Evolutionary conservation across 1,139 yeast species (phyloP).

Genomic region (Hansenula anomala): DNA sequence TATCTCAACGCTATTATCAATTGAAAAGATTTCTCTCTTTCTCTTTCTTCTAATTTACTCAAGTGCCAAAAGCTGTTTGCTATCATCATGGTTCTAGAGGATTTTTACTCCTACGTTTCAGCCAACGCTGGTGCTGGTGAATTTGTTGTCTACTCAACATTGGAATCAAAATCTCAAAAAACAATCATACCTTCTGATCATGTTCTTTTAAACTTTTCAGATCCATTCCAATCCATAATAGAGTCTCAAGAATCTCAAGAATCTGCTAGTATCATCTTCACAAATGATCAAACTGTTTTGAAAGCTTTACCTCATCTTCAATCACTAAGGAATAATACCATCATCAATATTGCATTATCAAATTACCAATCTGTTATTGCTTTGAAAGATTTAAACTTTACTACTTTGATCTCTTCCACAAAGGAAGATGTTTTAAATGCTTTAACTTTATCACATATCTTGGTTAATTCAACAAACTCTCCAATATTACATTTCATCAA

Average conservation of each 20-base stretch:
- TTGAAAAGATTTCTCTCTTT: no score
- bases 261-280: slow-evolving; percentile 31
- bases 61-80: no score
- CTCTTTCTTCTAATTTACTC: no score
- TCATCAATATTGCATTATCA: slow-evolving; percentile 58
- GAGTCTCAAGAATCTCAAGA: slow-evolving; percentile 15
- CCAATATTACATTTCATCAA: slow-evolving; percentile 70
- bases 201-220: slow-evolving; percentile 42
- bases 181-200: slow-evolving; percentile 5
- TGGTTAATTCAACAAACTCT: slow-evolving; percentile 44
- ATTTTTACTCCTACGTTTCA: no score
- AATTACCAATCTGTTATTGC: slow-evolving; percentile 68
- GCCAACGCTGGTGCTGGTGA: no score
- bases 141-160: no score
- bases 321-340: slow-evolving; percentile 38
- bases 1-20: no score
- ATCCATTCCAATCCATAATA: slow-evolving; percentile 45
- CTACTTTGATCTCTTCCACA: slow-evolving; percentile 61
- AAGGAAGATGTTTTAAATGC: slow-evolving; percentile 47
- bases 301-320: slow-evolving; percentile 57
- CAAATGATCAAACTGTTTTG: slow-evolving; percentile 51
- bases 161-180: slow-evolving; percentile 6
- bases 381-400: slow-evolving; percentile 63
- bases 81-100: no score
- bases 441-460: slow-evolving; percentile 52